Base-by-base conservation (phyloP, 2,329 filamentous ascomycete genomes). In the Talaromyces funiculosus region DNA sequence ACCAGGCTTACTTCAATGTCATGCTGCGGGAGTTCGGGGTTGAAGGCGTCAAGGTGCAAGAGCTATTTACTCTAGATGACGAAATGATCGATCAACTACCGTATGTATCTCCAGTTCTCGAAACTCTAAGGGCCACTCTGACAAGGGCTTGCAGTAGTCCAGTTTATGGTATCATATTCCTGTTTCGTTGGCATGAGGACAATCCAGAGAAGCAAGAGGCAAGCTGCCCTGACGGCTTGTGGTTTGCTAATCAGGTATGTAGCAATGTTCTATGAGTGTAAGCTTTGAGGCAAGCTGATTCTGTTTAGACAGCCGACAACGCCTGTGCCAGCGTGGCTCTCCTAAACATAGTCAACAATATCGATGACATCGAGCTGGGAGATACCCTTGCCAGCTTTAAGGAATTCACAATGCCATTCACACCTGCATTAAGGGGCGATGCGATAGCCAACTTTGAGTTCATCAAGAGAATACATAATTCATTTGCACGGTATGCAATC, bases 271-370 rank as follows among this genome's bases (percentile, higher is more conserved):
- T 3, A 6, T 33, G 47, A 9, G 9, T 4, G n/a, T 18, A 4
- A 7, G n/a, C n/a, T n/a, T 31, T 49, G 16, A 29, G 37, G 26
- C 18, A 29, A 7, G 22, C 63, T 64, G 12, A 67, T 45, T 22
- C 33, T 38, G 16, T n/a, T 18, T 22, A 93, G 87, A 91, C 90
- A 0, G 88, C 86, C 0, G 82, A 84, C 59, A 96, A 96, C 73
- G 88, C 91, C 26, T 99, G 94, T 75, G 94, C 91, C 20, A 94
- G 90, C n/a, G 85, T 97, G 49, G 92, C 94, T 3, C 80, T 97
- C 65, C 82, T 97, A 67, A 97, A 97, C 68, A 96, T 97, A 62
- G 79, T 96, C 69, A 95, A 96, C 84, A 97, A 97, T 70, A 82
- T 86, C 24, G 78, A 84, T 0, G 80, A 78, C 0, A 74, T 91